Base-by-base conservation (phyloP, 208 protist species). In the Trypanosomatidae sp. region DNA sequence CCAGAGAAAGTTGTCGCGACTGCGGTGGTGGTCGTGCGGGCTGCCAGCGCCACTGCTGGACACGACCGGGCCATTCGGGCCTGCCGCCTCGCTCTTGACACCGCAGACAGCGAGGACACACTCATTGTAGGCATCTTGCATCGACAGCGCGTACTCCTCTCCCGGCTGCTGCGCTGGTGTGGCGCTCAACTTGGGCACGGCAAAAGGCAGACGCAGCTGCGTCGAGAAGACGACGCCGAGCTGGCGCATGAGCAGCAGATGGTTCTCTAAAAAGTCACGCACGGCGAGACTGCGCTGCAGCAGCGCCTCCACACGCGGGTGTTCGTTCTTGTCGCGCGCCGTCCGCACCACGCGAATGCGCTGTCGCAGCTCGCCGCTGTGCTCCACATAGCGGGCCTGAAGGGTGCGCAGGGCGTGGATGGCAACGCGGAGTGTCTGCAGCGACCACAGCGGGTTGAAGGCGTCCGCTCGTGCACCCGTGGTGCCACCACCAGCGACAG, bases 1-100 rank as follows among this genome's bases (percentile, higher is more conserved):
- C 91, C 91, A 96, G 28, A 91, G 59, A 47, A 78, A 73, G 60
- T 68, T 75, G n/a, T n/a, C n/a, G n/a, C n/a, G n/a, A n/a, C n/a
- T n/a, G n/a, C n/a, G n/a, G n/a, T n/a, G n/a, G n/a, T n/a, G n/a
- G n/a, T n/a, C n/a, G n/a, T n/a, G n/a, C n/a, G n/a, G n/a, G n/a
- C n/a, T n/a, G n/a, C n/a, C n/a, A n/a, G n/a, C n/a, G n/a, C n/a
- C n/a, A 28, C 49, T n/a, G 49, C n/a, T 13, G 43, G 12, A 13
- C 44, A 55, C 28, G 56, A 1, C 10, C 8, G 56, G 49, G 25
- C 13, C 2, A 8, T 22, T 3, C 39, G 19, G 41, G 44, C 43
- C 47, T 22, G 13, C 71, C n/a, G 13, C 17, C 7, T 77, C 67
- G 62, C 53, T 44, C 8, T n/a, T n/a, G 22, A 41, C 30, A 2